Evolutionary conservation across 441 rosid genomes (phyloP).

Genomic region (Macaranga tanarius): DNA sequence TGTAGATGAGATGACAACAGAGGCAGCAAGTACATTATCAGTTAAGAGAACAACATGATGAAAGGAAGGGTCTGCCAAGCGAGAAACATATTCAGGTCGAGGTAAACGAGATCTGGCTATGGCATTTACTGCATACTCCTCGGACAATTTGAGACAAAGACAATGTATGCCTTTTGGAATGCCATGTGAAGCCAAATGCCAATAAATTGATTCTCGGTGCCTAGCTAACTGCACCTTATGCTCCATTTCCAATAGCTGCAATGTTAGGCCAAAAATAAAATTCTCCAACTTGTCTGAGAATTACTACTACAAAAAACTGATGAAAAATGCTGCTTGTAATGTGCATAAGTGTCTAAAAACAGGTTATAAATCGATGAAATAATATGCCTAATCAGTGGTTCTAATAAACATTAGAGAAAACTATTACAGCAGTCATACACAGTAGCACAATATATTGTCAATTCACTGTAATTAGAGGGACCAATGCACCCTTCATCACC

Average conservation of each 20-base stretch:
- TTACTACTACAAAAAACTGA: background rate
- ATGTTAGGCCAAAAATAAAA: conserved; percentile 16
- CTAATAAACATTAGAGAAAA: background rate
- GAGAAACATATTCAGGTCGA: conserved; percentile 68
- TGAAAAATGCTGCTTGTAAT: background rate
- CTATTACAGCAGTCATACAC: background rate
- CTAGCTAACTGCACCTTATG: conserved; percentile 64
- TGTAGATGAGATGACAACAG: conserved; percentile 77
- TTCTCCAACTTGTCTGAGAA: conserved; percentile 5
- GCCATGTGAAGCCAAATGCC: conserved; percentile 94
- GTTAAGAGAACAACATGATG: conserved; percentile 79
- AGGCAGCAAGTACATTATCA: conserved; percentile 86
- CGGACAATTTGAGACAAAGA: conserved; percentile 80
- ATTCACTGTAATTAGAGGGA: background rate
- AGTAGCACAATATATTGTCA: background rate
- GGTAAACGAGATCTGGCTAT: conserved; percentile 80
- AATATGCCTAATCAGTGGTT: background rate
- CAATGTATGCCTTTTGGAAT: conserved; percentile 85
- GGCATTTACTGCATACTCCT: conserved; percentile 86
- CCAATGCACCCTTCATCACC: background rate
- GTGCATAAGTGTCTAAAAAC: background rate
- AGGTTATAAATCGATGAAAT: background rate
- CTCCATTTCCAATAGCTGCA: conserved; percentile 76
- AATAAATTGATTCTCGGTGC: conserved; percentile 69
- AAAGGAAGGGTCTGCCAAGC: conserved; percentile 63